Conservation (phyloP, 78 protist genomes). For the Kipferlia bialata region DNA sequence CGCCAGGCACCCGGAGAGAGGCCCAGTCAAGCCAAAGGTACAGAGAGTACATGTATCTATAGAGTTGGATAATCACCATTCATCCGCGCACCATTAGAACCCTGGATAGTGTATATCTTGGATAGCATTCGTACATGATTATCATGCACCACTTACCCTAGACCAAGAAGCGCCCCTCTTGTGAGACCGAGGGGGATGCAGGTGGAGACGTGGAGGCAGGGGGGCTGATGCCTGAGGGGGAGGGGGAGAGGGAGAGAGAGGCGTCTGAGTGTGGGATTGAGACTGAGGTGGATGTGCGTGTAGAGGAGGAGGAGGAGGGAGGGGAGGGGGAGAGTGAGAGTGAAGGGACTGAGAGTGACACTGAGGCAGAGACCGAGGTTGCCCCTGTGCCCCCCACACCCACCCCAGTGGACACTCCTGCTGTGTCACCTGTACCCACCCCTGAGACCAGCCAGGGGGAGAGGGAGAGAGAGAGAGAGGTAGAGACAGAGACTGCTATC, state of each 20-base stretch:
- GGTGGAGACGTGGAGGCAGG: neutral
- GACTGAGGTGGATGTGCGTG: neutral
- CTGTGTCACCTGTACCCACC: neutral
- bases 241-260: neutral
- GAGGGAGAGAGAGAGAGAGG: neutral
- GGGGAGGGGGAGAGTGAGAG: neutral
- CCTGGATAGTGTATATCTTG: no score
- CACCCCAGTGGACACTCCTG: neutral
- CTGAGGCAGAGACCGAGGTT: neutral
- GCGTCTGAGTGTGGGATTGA: neutral
- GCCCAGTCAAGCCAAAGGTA: no score
- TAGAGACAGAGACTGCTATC: neutral
- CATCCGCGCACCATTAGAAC: no score
- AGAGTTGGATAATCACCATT: no score
- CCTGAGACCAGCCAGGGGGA: neutral
- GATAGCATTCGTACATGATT: no score
- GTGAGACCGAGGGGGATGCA: neutral
- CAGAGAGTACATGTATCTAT: no score
- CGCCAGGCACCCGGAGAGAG: neutral
- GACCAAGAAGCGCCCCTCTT: neutral
- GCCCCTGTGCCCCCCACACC: neutral
- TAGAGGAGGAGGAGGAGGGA: neutral
- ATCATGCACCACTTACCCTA: neutral
- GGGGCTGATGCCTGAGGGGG: no score
- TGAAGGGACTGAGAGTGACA: neutral